Percentiles rank a stretch among this genome's conserved stretches.
These are phyloP conservation scores for Wickerhamiella kurtzmanii DNA, from an alignment of 805 yeast species.

Conservation along the genomic window DNA sequence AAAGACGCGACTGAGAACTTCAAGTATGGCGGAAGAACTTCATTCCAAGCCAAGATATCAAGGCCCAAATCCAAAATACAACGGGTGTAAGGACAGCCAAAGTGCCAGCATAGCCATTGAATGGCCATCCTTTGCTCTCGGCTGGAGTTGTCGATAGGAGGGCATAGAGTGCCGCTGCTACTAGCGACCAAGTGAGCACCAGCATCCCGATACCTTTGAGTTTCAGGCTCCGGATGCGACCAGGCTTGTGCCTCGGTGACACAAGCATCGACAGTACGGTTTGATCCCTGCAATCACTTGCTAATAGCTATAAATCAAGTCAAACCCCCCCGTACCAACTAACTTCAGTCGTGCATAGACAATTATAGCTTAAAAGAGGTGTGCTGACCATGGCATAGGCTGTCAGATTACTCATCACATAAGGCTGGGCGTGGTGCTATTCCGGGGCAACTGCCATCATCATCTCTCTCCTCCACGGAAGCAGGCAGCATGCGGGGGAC, in stretches of 20 bases:
- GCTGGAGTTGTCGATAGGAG: constrained; percentile 3
- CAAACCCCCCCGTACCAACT: too few relatives aligned
- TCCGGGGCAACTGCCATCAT: neutral
- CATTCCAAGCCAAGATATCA: constrained; percentile 65
- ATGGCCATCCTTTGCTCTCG: constrained; percentile 27
- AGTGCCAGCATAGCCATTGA: constrained; percentile 28
- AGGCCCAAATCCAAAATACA: constrained; percentile 53
- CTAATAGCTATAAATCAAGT: too few relatives aligned
- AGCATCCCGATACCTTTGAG: constrained; percentile 9
- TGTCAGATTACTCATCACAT: too few relatives aligned
- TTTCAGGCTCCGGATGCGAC: constrained; percentile 5
- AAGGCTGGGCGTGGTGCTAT: too few relatives aligned
- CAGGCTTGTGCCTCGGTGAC: constrained; percentile 15
- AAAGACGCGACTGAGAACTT: too few relatives aligned
- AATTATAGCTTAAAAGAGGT: too few relatives aligned
- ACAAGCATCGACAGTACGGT: constrained; percentile 13
- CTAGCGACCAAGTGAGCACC: constrained; percentile 11
- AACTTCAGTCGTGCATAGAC: too few relatives aligned
- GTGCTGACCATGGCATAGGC: neutral
- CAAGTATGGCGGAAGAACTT: constrained; percentile 62
- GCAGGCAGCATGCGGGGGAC: neutral
- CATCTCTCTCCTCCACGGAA: neutral
- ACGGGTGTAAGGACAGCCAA: constrained; percentile 27
- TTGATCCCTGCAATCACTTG: too few relatives aligned
- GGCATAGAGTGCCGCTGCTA: constrained; percentile 2